phyloP scores from a whole-genome alignment of 2,329 filamentous ascomycete species.

The Penicillium palitans region DNA sequence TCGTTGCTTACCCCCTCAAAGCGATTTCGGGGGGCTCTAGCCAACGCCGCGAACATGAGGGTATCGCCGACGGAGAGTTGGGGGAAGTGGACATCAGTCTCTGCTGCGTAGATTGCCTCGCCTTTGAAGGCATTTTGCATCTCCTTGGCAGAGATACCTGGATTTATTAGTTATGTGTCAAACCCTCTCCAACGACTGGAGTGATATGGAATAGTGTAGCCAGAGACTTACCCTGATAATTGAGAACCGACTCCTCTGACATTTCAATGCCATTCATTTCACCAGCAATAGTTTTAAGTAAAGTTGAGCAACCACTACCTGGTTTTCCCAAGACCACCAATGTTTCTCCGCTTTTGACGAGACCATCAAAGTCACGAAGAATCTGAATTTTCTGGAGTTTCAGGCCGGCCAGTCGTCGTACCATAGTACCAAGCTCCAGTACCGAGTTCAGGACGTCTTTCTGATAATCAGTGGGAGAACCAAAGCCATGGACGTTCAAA shows the following conservation, averaged over 20 bases:
- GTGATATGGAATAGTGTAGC: neutral
- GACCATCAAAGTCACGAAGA: neutral
- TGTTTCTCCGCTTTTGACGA: conserved; percentile 1
- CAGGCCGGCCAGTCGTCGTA: neutral
- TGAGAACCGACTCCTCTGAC: conserved; percentile 67
- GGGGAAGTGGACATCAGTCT: conserved; percentile 76
- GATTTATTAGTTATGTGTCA: conserved; percentile 56
- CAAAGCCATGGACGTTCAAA: conserved; percentile 65
- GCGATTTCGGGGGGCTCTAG: conserved; percentile 6
- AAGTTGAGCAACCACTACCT: conserved; percentile 63
- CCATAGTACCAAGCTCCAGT: conserved; percentile 25
- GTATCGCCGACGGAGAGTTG: conserved; percentile 73
- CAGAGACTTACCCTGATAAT: conserved; percentile 62
- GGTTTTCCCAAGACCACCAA: conserved; percentile 1
- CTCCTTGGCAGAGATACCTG: conserved; percentile 69
- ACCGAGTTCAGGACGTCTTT: conserved; percentile 62
- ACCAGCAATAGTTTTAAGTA: conserved; percentile 76
- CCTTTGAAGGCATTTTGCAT: conserved; percentile 55
- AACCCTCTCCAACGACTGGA: neutral
- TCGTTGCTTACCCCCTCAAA: neutral
- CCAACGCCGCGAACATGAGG: conserved; percentile 53
- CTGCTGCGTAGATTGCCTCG: conserved; percentile 78
- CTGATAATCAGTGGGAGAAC: conserved; percentile 65
- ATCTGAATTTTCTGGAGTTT: conserved; percentile 1
- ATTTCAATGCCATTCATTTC: conserved; percentile 75